Conservation (phyloP, 73 alveolate species). For the Paramecium tetraurelia region DNA sequence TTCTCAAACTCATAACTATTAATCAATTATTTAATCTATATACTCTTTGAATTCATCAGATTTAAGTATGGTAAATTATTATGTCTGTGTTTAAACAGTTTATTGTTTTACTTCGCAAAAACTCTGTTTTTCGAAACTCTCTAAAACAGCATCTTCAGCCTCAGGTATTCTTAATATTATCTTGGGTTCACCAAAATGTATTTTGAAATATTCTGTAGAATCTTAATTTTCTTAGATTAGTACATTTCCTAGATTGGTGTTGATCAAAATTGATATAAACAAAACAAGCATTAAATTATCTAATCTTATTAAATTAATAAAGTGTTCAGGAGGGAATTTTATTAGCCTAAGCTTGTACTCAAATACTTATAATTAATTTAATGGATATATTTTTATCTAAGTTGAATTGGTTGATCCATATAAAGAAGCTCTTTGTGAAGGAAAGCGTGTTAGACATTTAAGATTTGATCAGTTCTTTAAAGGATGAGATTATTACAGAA, state of each 20-base stretch:
- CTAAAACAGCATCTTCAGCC: constrained; percentile 1
- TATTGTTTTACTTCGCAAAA: background rate
- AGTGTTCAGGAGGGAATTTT: background rate
- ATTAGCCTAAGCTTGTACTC: background rate
- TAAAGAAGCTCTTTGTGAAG: background rate
- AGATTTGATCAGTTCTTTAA: background rate
- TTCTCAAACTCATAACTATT: background rate
- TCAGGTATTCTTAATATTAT: background rate
- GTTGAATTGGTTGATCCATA: constrained; percentile 3
- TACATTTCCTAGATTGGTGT: background rate
- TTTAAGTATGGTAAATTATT: background rate
- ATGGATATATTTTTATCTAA: constrained; percentile 8
- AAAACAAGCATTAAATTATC: background rate
- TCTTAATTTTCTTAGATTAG: background rate
- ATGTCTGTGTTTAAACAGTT: background rate
- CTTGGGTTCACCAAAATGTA: background rate
- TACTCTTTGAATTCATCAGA: constrained; percentile 28
- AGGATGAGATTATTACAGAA: background rate
- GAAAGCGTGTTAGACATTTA: background rate
- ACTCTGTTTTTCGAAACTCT: background rate
- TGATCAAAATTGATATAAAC: background rate
- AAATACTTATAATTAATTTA: background rate
- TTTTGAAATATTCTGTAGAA: background rate
- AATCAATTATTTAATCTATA: background rate
- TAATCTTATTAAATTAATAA: background rate